Percentiles rank a stretch among this genome's conserved stretches.
Conservation (phyloP, 345 rosid species). For the Eucalyptus grandis region DNA sequence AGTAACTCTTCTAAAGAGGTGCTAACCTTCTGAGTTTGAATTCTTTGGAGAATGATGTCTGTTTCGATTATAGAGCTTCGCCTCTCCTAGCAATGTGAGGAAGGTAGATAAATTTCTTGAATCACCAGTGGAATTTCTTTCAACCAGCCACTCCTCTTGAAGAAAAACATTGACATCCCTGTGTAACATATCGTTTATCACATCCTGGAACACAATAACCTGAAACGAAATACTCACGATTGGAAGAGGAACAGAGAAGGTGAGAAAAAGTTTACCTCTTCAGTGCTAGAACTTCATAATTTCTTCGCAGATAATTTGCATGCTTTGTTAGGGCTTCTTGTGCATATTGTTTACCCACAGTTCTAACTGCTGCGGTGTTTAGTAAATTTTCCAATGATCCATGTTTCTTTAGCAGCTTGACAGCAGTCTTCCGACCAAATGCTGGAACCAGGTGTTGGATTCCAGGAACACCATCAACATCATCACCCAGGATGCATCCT, state of each 20-base stretch:
- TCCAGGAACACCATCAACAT: slow-evolving; percentile 88
- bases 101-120: slow-evolving; percentile 36
- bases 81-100: slow-evolving; percentile 18
- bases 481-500: slow-evolving; percentile 92
- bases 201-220: neutral
- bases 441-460: slow-evolving; percentile 74
- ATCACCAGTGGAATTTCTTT: slow-evolving; percentile 56
- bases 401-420: slow-evolving; percentile 73
- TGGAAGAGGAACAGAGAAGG: neutral
- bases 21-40: neutral
- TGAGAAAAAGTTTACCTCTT: slow-evolving; percentile 31
- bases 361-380: slow-evolving; percentile 72
- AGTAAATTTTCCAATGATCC: slow-evolving; percentile 83
- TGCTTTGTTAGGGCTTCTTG: slow-evolving; percentile 84
- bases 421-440: slow-evolving; percentile 80
- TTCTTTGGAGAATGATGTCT: slow-evolving; percentile 10
- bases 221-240: neutral
- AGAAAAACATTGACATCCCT: slow-evolving; percentile 73
- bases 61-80: neutral
- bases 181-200: neutral
- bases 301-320: slow-evolving; percentile 76
- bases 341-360: slow-evolving; percentile 70
- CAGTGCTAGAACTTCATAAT: slow-evolving; percentile 77
- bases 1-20: neutral
- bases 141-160: slow-evolving; percentile 66